Evolutionary conservation across 257 asterid genomes (phyloP).

Genomic region (Jasminum sambac): DNA sequence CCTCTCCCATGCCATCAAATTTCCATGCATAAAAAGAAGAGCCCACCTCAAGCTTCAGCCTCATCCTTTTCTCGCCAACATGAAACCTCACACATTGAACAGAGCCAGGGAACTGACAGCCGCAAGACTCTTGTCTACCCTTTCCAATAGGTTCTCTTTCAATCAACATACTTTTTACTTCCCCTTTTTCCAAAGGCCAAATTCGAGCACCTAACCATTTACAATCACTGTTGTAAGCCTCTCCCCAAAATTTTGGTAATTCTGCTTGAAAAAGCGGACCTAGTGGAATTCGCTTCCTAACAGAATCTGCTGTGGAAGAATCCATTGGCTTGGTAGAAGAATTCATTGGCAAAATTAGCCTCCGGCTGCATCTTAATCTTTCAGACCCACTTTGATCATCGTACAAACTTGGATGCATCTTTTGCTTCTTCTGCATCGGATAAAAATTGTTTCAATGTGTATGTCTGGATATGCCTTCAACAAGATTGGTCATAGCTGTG

Average conservation of each 20-base stretch:
- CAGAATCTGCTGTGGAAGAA: constrained; percentile 40
- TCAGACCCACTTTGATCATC: constrained; percentile 51
- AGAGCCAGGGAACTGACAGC: constrained; percentile 53
- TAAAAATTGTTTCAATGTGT: constrained; percentile 23
- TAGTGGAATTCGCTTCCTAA: constrained; percentile 35
- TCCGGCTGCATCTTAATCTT: constrained; percentile 67
- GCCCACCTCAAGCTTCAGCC: constrained; percentile 54
- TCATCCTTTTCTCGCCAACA: constrained; percentile 42
- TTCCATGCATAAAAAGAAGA: constrained; percentile 54
- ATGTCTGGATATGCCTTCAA: background rate
- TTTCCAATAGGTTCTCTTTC: constrained; percentile 68
- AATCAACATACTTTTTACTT: constrained; percentile 30
- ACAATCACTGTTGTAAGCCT: constrained; percentile 43
- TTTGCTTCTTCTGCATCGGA: constrained; percentile 69
- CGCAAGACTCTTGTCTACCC: constrained; percentile 64
- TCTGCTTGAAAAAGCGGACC: constrained; percentile 52
- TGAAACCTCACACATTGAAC: constrained; percentile 58
- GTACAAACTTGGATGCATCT: constrained; percentile 87
- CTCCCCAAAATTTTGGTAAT: constrained; percentile 40
- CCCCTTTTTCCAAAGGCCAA: constrained; percentile 56
- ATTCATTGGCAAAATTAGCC: constrained; percentile 56
- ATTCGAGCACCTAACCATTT: constrained; percentile 60
- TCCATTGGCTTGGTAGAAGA: constrained; percentile 38
- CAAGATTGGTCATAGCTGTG: background rate
- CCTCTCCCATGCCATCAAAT: constrained; percentile 56